These are phyloP conservation scores for Wickerhamomyces chambardii DNA, from an alignment of 805 yeast species.

Conservation along the genomic window DNA sequence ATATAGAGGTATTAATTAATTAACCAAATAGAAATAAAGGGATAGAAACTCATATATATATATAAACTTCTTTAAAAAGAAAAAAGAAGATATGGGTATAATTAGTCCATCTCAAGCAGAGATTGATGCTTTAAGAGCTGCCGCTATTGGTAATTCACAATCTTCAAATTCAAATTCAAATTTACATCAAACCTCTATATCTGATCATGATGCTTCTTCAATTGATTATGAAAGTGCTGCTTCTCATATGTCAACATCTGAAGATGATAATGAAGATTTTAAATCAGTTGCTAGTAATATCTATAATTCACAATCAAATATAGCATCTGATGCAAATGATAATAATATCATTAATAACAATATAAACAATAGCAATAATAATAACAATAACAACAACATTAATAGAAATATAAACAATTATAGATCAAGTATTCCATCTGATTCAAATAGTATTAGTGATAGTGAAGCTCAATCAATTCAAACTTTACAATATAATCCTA, in stretches of 20 bases:
- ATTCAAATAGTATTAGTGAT: too few species aligned
- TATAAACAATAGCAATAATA: background rate
- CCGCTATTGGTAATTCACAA: slow-evolving; percentile 1
- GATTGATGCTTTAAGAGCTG: slow-evolving; percentile 10
- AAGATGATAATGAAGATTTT: background rate
- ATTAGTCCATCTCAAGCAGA: slow-evolving; percentile 9
- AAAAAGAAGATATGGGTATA: too few species aligned
- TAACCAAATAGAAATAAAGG: too few species aligned
- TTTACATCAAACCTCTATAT: too few species aligned
- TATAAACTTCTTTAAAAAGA: too few species aligned
- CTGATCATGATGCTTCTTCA: slow-evolving; percentile 2
- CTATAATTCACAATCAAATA: background rate
- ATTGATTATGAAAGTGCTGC: slow-evolving; percentile 16
- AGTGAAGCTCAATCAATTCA: slow-evolving; percentile 2
- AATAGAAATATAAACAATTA: too few species aligned
- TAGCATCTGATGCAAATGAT: background rate
- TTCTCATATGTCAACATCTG: background rate
- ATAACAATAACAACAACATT: slow-evolving; percentile 3
- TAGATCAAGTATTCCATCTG: too few species aligned
- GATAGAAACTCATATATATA: too few species aligned
- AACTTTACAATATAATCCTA: background rate
- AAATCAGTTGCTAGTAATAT: background rate
- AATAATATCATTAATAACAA: slow-evolving; percentile 2
- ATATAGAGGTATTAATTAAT: too few species aligned
- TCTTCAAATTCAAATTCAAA: background rate